phyloP scores from a whole-genome alignment of 2,329 filamentous ascomycete species.

The Teratosphaeria viscida region DNA sequence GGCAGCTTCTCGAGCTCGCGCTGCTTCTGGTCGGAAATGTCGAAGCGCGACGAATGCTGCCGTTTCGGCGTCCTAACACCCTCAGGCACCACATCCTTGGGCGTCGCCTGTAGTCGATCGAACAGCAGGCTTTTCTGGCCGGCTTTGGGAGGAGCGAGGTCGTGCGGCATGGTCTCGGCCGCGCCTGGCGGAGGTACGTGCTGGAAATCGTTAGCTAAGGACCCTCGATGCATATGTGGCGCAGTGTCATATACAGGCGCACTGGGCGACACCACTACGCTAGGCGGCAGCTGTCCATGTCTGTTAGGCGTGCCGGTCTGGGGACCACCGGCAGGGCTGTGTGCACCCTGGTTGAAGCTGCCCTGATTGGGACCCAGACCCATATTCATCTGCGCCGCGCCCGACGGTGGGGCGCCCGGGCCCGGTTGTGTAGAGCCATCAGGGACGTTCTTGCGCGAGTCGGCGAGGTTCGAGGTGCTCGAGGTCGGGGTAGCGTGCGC shows the following conservation, averaged over 20 bases:
- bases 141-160: conserved; percentile 86
- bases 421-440: conserved; percentile 31
- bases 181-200: conserved; percentile 87
- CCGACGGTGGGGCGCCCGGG: conserved; percentile 31
- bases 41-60: conserved; percentile 94
- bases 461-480: conserved; percentile 77
- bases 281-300: conserved; percentile 43
- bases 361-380: conserved; percentile 9
- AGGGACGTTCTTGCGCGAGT: conserved; percentile 71
- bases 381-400: conserved; percentile 13
- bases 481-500: conserved; percentile 70
- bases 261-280: conserved; percentile 89
- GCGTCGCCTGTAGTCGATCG: conserved; percentile 81
- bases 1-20: conserved; percentile 94
- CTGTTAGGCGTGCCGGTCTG: conserved; percentile 18
- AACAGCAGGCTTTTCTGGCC: conserved; percentile 78
- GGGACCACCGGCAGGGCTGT: conserved; percentile 2
- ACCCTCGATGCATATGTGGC: background rate
- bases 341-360: conserved; percentile 9
- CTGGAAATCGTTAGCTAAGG: conserved; percentile 34
- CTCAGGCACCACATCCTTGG: conserved; percentile 83
- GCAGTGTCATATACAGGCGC: conserved; percentile 53
- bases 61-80: conserved; percentile 90
- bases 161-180: conserved; percentile 95
- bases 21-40: conserved; percentile 82